Evolutionary conservation across 2,329 filamentous ascomycete genomes (phyloP), one percentile per base, ranked within the genome.

Genomic region (Hypoxylon rubiginosum): DNA sequence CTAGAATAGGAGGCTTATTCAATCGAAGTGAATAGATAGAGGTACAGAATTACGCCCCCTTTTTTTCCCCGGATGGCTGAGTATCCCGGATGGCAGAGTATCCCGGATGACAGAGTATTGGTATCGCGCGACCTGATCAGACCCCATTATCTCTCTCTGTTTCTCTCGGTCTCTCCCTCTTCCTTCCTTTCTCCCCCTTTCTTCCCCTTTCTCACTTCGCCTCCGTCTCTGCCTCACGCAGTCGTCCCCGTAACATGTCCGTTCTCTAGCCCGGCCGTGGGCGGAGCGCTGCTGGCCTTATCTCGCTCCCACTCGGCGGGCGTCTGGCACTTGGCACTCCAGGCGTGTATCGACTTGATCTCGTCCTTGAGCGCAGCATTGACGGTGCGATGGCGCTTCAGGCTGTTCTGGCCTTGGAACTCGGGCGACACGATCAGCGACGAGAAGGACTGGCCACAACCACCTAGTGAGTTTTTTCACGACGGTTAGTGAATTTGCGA

Each of bases 271-370:
- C 83, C 83, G 13, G 83, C 80, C 65, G 83, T 58, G 0, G 82
- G 79, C 41, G 82, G 82, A n/a, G 58, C 62, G n/a, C n/a, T n/a
- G 43, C 56, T 63, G 24, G 79, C 79, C 72, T 76, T 79, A 79
- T 91, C 87, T 79, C 88, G 89, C 81, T 92, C 88, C 89, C 92
- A 97, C 82, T 97, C 93, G 74, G 94, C 92, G 0, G 93, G 92
- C 8, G 94, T 97, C 82, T 94, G 92, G 79, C 94, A 97, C 81
- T 94, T 97, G 28, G 94, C 93, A 60, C 93, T 97, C 94, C 94
- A 97, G 41, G 94, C 94, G 82, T 97, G 94, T 73, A 97, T 97
- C 70, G 87, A 88, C 15, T 92, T 92, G 78, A 97, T 97, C 82
- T 97, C 94, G 50, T 90, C 87, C 82, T 94, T 95, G 73, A 97